Evolutionary conservation across 1,284 basidiomycete species (phyloP).

Genomic region (Boletus semigastroideus): DNA sequence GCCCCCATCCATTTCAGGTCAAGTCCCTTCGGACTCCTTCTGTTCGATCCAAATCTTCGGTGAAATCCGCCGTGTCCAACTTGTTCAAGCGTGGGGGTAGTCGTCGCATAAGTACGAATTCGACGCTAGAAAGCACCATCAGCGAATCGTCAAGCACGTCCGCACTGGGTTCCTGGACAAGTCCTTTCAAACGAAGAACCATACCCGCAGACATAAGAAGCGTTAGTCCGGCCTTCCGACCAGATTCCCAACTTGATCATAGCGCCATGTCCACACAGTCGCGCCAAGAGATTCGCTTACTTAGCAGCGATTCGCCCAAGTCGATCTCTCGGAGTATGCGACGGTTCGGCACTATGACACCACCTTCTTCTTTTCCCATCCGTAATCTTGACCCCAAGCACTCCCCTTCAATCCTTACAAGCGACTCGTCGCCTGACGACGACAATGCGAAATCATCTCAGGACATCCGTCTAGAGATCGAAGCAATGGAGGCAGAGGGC

Average conservation of each 20-base stretch:
- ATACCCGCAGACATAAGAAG: constrained; percentile 22
- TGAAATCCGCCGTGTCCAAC: constrained; percentile 57
- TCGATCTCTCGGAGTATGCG: constrained; percentile 26
- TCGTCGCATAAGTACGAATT: constrained; percentile 44
- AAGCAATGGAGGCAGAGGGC: constrained; percentile 64
- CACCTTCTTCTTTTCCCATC: constrained; percentile 32
- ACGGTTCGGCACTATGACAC: constrained; percentile 24
- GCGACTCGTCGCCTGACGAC: constrained; percentile 44
- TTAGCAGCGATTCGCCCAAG: constrained; percentile 23
- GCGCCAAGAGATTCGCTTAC: constrained; percentile 16
- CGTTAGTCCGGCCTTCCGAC: constrained; percentile 7
- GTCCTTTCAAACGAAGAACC: constrained; percentile 39
- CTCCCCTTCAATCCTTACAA: constrained; percentile 36
- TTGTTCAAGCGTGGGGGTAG: constrained; percentile 56
- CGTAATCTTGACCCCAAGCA: constrained; percentile 27
- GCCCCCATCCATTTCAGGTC: constrained; percentile 51
- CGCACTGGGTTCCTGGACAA: constrained; percentile 46
- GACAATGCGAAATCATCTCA: constrained; percentile 55
- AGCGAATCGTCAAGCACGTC: constrained; percentile 49
- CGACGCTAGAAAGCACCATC: constrained; percentile 31
- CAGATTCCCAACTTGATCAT: constrained; percentile 13
- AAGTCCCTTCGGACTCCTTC: constrained; percentile 56
- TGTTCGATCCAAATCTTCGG: constrained; percentile 57
- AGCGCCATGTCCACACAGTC: constrained; percentile 13
- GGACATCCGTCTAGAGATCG: constrained; percentile 64